These are phyloP conservation scores for Tylopilus orsonianus DNA, from an alignment of 1,284 basidiomycete genomes.

Conservation along the genomic window DNA sequence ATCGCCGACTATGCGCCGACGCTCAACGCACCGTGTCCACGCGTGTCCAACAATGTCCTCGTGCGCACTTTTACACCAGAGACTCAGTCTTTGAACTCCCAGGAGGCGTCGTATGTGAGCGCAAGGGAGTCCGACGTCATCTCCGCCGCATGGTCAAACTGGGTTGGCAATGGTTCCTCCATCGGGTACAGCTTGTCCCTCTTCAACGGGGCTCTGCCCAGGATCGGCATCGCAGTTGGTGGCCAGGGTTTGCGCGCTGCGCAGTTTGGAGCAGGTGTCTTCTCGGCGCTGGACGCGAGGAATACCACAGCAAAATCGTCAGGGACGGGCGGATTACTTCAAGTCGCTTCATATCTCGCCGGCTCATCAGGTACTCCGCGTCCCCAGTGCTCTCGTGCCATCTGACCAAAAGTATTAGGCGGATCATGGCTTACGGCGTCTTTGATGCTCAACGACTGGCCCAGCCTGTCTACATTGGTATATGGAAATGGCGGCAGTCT, in stretches of 20 bases:
- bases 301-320: slow-evolving; percentile 52
- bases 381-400: not conserved
- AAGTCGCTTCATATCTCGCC: slow-evolving; percentile 60
- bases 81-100: slow-evolving; percentile 50
- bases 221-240: slow-evolving; percentile 56
- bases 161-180: slow-evolving; percentile 53
- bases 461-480: slow-evolving; percentile 50
- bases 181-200: slow-evolving; percentile 51
- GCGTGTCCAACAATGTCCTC: slow-evolving; percentile 42
- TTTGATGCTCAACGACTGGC: slow-evolving; percentile 58
- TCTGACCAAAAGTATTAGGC: slow-evolving; percentile 37
- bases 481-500: slow-evolving; percentile 49
- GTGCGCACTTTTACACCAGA: slow-evolving; percentile 52
- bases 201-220: slow-evolving; percentile 45
- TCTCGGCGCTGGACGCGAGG: slow-evolving; percentile 59
- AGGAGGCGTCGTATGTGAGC: slow-evolving; percentile 48
- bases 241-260: slow-evolving; percentile 62
- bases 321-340: slow-evolving; percentile 66
- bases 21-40: slow-evolving; percentile 49
- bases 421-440: slow-evolving; percentile 68
- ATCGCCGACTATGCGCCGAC: slow-evolving; percentile 45
- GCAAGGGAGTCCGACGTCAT: slow-evolving; percentile 43
- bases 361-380: slow-evolving; percentile 54
- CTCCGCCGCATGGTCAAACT: slow-evolving; percentile 53
- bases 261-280: slow-evolving; percentile 56